Percentiles rank a stretch among this genome's conserved stretches.
phyloP scores from a whole-genome alignment of 352 stramenopile genomes.

The Globisporangium camurandrum region DNA sequence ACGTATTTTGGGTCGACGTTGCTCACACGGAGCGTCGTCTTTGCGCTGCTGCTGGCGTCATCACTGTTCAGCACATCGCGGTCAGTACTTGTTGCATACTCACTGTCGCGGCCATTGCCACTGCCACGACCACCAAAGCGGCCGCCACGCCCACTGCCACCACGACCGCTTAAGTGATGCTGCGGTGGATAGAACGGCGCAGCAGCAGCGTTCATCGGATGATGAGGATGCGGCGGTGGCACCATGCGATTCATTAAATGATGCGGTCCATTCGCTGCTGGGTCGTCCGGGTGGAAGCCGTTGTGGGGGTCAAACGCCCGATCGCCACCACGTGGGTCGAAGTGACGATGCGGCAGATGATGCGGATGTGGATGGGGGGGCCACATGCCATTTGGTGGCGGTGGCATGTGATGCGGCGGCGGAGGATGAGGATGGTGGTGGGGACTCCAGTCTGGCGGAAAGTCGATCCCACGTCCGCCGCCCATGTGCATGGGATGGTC shows the following conservation, averaged over 20 bases:
- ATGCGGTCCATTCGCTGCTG: slow-evolving; percentile 47
- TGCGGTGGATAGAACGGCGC: slow-evolving; percentile 32
- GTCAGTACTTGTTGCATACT: too few species aligned
- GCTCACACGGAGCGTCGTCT: slow-evolving; percentile 76
- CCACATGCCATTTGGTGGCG: slow-evolving; percentile 46
- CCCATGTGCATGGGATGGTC: slow-evolving; percentile 6
- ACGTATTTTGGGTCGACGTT: slow-evolving; percentile 85
- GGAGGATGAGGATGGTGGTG: too few species aligned
- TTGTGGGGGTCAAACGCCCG: slow-evolving; percentile 69
- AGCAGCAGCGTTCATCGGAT: slow-evolving; percentile 39
- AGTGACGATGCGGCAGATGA: too few species aligned
- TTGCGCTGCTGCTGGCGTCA: slow-evolving; percentile 15
- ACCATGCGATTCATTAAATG: slow-evolving; percentile 59
- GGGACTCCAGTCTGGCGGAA: too few species aligned
- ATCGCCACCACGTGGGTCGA: slow-evolving; percentile 33
- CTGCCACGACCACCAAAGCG: slow-evolving; percentile 21
- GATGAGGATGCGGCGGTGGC: too few species aligned
- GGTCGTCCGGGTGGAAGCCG: slow-evolving; percentile 55
- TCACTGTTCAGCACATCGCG: slow-evolving; percentile 7
- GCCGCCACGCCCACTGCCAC: slow-evolving; percentile 24
- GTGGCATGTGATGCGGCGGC: slow-evolving; percentile 63
- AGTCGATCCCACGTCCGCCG: too few species aligned
- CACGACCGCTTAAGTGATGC: slow-evolving; percentile 20
- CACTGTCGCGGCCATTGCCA: slow-evolving; percentile 19
- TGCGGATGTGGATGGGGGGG: too few species aligned